A percentile compares a stretch with the other conserved stretches of the same genome.
Evolutionary conservation across 2,329 filamentous ascomycete species (phyloP).

Genomic region (Volutella citrinella): DNA sequence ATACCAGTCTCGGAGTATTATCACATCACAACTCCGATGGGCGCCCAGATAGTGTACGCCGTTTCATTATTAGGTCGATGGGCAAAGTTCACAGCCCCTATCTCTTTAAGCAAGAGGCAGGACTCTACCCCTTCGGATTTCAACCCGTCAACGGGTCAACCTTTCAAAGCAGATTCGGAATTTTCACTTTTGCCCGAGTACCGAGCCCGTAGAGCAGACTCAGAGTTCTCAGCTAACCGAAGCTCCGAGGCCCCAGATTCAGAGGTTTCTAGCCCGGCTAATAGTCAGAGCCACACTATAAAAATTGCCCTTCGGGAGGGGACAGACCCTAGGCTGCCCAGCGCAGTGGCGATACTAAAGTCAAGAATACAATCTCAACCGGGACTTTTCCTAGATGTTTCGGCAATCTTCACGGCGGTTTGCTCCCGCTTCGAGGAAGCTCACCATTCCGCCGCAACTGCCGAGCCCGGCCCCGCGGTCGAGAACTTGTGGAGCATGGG

Average conservation of each 20-base stretch:
- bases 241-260: too few relatives aligned
- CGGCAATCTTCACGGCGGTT: constrained; percentile 39
- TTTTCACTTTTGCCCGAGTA: too few relatives aligned
- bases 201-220: too few relatives aligned
- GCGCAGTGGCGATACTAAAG: constrained; percentile 39
- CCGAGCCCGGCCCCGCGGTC: constrained; percentile 33
- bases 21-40: constrained; percentile 43
- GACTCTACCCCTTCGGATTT: constrained; percentile 25
- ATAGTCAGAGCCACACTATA: too few relatives aligned
- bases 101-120: constrained; percentile 23
- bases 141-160: constrained; percentile 13
- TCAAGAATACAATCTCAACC: constrained; percentile 42
- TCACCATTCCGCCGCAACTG: constrained; percentile 28
- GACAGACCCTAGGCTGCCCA: constrained; percentile 36
- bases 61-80: constrained; percentile 49
- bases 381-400: constrained; percentile 43
- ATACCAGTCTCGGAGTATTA: constrained; percentile 43
- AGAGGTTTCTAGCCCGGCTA: too few relatives aligned
- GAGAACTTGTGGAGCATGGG: constrained; percentile 49
- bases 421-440: constrained; percentile 42
- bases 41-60: constrained; percentile 47
- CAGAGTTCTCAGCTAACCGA: too few relatives aligned
- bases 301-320: constrained; percentile 25
- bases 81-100: constrained; percentile 44
- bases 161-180: constrained; percentile 22